Evolutionary conservation across 306 rosid genomes (phyloP).

Genomic region (Coriaria nepalensis): DNA sequence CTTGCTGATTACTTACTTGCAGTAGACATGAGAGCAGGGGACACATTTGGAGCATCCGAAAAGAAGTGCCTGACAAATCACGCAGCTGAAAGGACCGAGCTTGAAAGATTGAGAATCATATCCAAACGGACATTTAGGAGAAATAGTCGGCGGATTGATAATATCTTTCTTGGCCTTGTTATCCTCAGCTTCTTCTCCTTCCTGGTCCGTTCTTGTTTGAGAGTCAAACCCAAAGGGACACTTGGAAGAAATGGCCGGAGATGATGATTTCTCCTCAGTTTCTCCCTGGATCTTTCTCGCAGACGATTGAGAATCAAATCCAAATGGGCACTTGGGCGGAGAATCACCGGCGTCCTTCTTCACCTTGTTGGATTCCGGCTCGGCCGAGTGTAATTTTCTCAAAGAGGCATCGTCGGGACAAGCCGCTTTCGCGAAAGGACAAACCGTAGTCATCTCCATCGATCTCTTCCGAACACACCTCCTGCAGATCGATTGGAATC

Average conservation of each 20-base stretch:
- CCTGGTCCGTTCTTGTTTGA: slow-evolving; percentile 2
- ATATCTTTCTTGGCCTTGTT: slow-evolving; percentile 4
- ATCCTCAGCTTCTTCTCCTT: slow-evolving; percentile 2
- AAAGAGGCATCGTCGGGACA: slow-evolving; percentile 56
- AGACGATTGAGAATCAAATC: slow-evolving; percentile 11
- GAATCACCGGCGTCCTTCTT: too few species aligned
- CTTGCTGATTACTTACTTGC: slow-evolving; percentile 41
- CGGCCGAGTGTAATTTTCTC: slow-evolving; percentile 7
- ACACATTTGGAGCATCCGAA: slow-evolving; percentile 49
- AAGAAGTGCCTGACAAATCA: slow-evolving; percentile 46
- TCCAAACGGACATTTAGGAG: slow-evolving; percentile 76
- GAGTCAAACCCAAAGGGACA: slow-evolving; percentile 1
- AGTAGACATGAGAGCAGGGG: slow-evolving; percentile 65
- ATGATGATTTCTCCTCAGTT: not conserved
- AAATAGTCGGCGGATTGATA: slow-evolving; percentile 5
- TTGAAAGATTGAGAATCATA: slow-evolving; percentile 72
- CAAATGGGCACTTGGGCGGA: slow-evolving; percentile 12
- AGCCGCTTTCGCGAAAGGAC: slow-evolving; percentile 81
- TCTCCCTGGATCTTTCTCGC: slow-evolving; percentile 7
- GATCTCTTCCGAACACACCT: not conserved
- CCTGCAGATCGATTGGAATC: not conserved
- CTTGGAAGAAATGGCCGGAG: slow-evolving; percentile 5
- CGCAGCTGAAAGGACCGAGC: slow-evolving; percentile 92
- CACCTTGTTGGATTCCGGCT: too few species aligned
- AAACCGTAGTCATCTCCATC: slow-evolving; percentile 60